Evolutionary conservation across 192 early-diverging fungal species (phyloP).

Genomic region (Umbelopsis sp.): DNA sequence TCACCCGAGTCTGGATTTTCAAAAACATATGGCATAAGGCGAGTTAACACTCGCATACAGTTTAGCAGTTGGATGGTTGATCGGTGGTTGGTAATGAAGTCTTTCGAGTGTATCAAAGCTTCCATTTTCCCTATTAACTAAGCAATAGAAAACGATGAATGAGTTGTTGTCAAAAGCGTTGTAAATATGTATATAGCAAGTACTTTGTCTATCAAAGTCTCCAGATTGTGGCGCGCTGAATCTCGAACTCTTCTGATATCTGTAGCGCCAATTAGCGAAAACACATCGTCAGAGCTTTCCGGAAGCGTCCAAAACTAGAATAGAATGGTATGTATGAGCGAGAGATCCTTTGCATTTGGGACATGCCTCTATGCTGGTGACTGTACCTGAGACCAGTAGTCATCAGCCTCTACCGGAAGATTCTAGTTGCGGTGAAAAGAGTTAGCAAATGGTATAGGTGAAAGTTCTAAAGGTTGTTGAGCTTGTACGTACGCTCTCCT

Average conservation of each 20-base stretch:
- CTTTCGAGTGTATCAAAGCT: constrained; percentile 47
- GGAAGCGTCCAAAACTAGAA: constrained; percentile 75
- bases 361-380: not conserved
- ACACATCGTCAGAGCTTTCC: constrained; percentile 80
- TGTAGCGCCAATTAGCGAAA: constrained; percentile 79
- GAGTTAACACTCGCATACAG: constrained; percentile 80
- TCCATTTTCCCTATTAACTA: constrained; percentile 56
- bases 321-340: not conserved
- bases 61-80: constrained; percentile 72
- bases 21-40: constrained; percentile 84
- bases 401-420: constrained; percentile 27
- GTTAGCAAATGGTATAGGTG: not conserved
- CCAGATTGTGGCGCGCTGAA: constrained; percentile 73
- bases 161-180: no score
- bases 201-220: constrained; percentile 76
- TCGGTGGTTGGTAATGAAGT: constrained; percentile 52
- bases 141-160: not conserved
- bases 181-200: not conserved
- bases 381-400: constrained; percentile 41
- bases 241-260: constrained; percentile 84
- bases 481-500: constrained; percentile 67
- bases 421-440: constrained; percentile 19
- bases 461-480: not conserved
- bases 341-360: not conserved
- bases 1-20: constrained; percentile 53